Base-by-base conservation (phyloP, 768 basidiomycete genomes). In the Podaxis rugospora region DNA sequence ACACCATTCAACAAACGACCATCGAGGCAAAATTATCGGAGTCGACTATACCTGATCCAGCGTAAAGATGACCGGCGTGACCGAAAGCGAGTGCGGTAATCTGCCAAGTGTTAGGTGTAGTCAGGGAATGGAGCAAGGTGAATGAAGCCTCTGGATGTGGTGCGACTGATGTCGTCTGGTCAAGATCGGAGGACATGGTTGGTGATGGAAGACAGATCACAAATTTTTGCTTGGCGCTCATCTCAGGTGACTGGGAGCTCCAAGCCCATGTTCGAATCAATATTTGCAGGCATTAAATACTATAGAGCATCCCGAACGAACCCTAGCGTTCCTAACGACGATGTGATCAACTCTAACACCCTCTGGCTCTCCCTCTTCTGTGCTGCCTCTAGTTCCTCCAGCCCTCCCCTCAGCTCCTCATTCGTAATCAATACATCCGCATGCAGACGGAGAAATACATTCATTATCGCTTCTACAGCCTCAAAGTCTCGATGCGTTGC, bases 401-500 rank as follows among this genome's bases (percentile, higher is more conserved):
- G 66, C 18, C 79, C 79, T 3, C 68, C 70, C 56, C 75, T 74
- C 62, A 95, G 67, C 71, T 94, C 94, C 2, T 72, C 70, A 68
- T 92, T 92, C 21, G 77, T 80, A 35, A 93, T 78, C 32, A 98
- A 75, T 0, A 87, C 76, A 58, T 98, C 95, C 3, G 88, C 89
- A 69, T 98, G 95, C 55, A 91, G 80, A 16, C 85, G 84, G 44
- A 98, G 74, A 71, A 97, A 93, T 1, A 96, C 89, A 64, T 80
- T 87, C 66, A 94, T 81, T 69, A 95, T 80, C 0, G 95, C 83
- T 72, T 98, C 94, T 3, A 96, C 91, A 11, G 93, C 95, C 72
- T 99, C 97, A 68, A 97, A 98, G 74, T 99, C 97, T 51, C 85
- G 84, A 65, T 87, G 92, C 5, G 90, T 91, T 36, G 72, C 74